A percentile compares a stretch with the other conserved stretches of the same genome.
These are phyloP conservation scores for Pyricularia sp. DNA, from an alignment of 2,329 filamentous ascomycete genomes.

Conservation along the genomic window DNA sequence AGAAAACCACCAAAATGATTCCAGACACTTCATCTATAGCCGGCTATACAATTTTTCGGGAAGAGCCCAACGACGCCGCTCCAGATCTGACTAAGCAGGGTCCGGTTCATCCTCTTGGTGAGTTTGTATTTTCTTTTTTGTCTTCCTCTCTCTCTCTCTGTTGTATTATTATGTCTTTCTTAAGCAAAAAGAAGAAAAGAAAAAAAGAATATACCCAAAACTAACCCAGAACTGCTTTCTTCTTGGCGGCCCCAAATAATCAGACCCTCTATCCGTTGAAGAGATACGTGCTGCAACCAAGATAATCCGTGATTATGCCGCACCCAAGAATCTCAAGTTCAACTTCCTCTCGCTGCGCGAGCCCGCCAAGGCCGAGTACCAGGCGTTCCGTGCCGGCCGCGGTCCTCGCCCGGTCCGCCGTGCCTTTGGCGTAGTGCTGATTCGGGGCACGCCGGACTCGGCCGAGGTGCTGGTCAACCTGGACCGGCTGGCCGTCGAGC, in stretches of 20 bases:
- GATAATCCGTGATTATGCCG: conserved; percentile 31
- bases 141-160: background rate
- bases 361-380: conserved; percentile 52
- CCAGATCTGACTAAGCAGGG: conserved; percentile 22
- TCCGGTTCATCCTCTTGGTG: conserved; percentile 27
- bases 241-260: background rate
- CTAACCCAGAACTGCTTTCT: background rate
- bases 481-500: conserved; percentile 28
- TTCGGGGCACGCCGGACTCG: conserved; percentile 24
- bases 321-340: conserved; percentile 27
- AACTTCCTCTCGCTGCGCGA: conserved; percentile 61
- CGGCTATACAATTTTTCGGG: conserved; percentile 35
- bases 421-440: conserved; percentile 38
- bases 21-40: conserved; percentile 31
- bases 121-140: background rate
- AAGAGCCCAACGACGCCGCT: conserved; percentile 26
- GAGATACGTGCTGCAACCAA: conserved; percentile 43
- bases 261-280: conserved; percentile 42
- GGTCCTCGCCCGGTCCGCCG: conserved; percentile 38
- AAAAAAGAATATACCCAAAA: too few species aligned
- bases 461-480: conserved; percentile 43
- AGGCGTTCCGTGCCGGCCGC: conserved; percentile 45
- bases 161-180: background rate
- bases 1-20: conserved; percentile 22
- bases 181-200: background rate